phyloP scores from a whole-genome alignment of 768 basidiomycete species.

The Xerocomellus intermedius region DNA sequence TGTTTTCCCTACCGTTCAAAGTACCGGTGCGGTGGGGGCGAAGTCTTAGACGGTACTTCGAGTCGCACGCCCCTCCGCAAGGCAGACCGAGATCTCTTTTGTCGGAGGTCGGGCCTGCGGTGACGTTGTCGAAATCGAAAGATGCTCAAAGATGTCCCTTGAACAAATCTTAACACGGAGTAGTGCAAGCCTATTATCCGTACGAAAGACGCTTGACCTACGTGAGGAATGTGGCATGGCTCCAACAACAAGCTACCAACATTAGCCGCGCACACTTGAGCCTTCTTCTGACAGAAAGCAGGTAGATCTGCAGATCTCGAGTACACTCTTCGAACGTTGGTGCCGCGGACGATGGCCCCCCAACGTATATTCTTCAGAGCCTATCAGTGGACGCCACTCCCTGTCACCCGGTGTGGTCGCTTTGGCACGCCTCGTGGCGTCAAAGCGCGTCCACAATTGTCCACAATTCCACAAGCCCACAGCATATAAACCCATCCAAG shows the following conservation, averaged over 20 bases:
- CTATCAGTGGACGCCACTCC: constrained; percentile 11
- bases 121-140: not conserved
- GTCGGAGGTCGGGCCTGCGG: not conserved
- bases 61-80: not conserved
- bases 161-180: not conserved
- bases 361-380: constrained; percentile 1
- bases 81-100: not conserved
- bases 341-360: not conserved
- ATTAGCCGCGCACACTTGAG: not conserved
- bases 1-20: not conserved
- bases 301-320: not conserved
- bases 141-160: not conserved
- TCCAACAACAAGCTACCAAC: not conserved
- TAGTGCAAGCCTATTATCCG: not conserved
- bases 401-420: constrained; percentile 5
- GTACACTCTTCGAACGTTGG: not conserved
- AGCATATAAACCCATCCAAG: constrained; percentile 18
- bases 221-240: not conserved
- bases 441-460: constrained; percentile 27
- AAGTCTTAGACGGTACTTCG: too few relatives aligned
- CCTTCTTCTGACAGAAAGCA: not conserved
- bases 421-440: constrained; percentile 28
- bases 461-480: constrained; percentile 22
- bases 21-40: not conserved
- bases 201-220: not conserved